These are phyloP conservation scores for Cyclaneusma minus DNA, from an alignment of 2,329 filamentous ascomycete species.

Conservation along the genomic window DNA sequence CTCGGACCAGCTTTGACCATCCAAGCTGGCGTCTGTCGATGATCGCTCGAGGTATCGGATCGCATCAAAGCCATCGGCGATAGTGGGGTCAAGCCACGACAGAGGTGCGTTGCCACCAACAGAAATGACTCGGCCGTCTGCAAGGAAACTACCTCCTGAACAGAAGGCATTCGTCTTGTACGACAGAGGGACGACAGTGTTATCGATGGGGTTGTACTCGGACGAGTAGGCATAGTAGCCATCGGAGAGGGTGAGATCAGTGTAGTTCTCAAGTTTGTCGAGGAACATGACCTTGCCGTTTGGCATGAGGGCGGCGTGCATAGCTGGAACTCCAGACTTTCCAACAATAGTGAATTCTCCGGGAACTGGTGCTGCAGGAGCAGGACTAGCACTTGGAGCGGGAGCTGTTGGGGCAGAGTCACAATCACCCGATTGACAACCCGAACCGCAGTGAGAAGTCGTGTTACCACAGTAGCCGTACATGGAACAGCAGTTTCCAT, in stretches of 20 bases:
- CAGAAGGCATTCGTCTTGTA: constrained; percentile 47
- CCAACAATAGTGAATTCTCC: constrained; percentile 33
- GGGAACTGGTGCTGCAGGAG: constrained; percentile 26
- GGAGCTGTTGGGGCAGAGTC: constrained; percentile 21
- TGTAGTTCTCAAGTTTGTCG: constrained; percentile 49
- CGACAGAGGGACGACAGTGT: constrained; percentile 27
- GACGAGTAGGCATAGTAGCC: constrained; percentile 42
- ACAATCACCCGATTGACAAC: constrained; percentile 39
- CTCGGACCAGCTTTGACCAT: constrained; percentile 36
- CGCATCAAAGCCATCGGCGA: constrained; percentile 40
- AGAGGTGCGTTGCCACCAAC: constrained; percentile 43
- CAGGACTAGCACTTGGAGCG: constrained; percentile 19
- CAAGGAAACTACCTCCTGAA: constrained; percentile 40
- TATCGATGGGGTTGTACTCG: constrained; percentile 37
- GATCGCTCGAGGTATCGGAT: constrained; percentile 38
- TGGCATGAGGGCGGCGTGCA: constrained; percentile 43
- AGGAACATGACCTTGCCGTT: constrained; percentile 44
- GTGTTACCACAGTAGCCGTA: constrained; percentile 35
- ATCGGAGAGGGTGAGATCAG: constrained; percentile 34
- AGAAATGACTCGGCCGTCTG: constrained; percentile 36
- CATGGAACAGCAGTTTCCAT: constrained; percentile 38
- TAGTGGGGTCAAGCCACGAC: constrained; percentile 36
- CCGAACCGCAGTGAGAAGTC: constrained; percentile 35
- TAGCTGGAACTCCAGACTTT: constrained; percentile 42
- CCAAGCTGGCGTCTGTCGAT: constrained; percentile 25